Evolutionary conservation across 2,329 filamentous ascomycete species (phyloP).

Genomic region (Botrytis sinoallii): DNA sequence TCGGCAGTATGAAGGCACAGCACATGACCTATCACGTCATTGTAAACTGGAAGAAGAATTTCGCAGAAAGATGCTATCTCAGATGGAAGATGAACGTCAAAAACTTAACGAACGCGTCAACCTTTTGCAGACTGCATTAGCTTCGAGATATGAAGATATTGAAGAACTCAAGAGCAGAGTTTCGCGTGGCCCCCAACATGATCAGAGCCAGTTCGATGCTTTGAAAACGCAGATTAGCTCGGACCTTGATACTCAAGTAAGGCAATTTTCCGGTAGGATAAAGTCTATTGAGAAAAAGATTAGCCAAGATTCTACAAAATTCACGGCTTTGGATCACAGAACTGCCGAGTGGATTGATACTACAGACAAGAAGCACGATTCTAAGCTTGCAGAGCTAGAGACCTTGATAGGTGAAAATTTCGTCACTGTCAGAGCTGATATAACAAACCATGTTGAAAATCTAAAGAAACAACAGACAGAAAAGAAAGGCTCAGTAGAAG

Average conservation of each 20-base stretch:
- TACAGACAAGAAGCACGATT: background rate
- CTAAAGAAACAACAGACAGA: background rate
- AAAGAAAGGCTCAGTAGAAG: background rate
- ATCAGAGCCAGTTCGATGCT: background rate
- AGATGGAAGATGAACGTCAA: background rate
- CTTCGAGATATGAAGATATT: background rate
- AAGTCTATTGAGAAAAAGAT: slow-evolving; percentile 12
- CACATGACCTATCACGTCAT: slow-evolving; percentile 11
- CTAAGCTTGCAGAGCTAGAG: slow-evolving; percentile 1
- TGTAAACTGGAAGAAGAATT: background rate
- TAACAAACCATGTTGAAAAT: background rate
- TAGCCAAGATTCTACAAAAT: background rate
- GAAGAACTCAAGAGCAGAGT: background rate
- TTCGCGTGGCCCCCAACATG: background rate
- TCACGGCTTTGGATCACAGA: slow-evolving; percentile 14
- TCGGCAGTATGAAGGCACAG: background rate
- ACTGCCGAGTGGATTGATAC: slow-evolving; percentile 14
- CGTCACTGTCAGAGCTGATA: background rate
- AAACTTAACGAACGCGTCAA: background rate
- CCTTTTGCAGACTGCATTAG: slow-evolving; percentile 4
- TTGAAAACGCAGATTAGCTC: background rate
- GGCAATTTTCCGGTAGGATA: background rate
- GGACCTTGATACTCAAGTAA: background rate
- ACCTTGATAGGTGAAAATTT: background rate
- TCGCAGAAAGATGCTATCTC: background rate